Percentiles rank a stretch among this genome's conserved stretches.
These are phyloP conservation scores for Borovskyia barvae DNA, from an alignment of 208 protist species.

Conservation along the genomic window DNA sequence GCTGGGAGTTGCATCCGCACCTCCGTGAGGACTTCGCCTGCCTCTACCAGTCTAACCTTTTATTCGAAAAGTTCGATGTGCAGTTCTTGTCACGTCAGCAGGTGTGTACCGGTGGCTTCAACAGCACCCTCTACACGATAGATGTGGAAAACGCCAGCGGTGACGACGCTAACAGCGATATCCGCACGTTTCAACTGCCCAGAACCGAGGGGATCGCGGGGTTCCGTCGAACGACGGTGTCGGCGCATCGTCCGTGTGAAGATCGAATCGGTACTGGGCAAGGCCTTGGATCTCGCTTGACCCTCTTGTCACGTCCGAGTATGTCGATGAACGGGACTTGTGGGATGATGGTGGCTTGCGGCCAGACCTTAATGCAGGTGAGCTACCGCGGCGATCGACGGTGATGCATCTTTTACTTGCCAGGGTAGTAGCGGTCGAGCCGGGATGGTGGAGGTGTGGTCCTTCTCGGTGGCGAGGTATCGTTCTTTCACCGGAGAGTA, in stretches of 20 bases:
- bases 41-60: conserved; percentile 62
- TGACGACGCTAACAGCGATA: conserved; percentile 17
- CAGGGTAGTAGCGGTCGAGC: too few relatives aligned
- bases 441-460: too few relatives aligned
- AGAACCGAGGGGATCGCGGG: conserved; percentile 33
- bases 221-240: conserved; percentile 25
- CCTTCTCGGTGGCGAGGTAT: too few relatives aligned
- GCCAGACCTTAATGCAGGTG: conserved; percentile 69
- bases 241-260: conserved; percentile 15
- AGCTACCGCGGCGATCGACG: too few relatives aligned
- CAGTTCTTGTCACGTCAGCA: conserved; percentile 62
- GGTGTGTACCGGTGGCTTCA: conserved; percentile 77
- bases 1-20: conserved; percentile 78
- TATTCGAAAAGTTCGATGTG: conserved; percentile 71
- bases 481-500: too few relatives aligned
- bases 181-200: conserved; percentile 52
- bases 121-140: conserved; percentile 64
- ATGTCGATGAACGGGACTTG: conserved; percentile 59
- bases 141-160: conserved; percentile 35
- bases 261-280: conserved; percentile 8
- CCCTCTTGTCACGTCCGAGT: conserved; percentile 43
- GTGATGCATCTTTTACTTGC: too few relatives aligned
- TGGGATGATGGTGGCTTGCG: conserved; percentile 63
- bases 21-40: conserved; percentile 59
- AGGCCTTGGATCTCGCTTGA: conserved; percentile 54